Percentiles rank a stretch among this genome's conserved stretches.
Conservation (phyloP, 2,329 filamentous ascomycete species). For the Cladosporium velox region DNA sequence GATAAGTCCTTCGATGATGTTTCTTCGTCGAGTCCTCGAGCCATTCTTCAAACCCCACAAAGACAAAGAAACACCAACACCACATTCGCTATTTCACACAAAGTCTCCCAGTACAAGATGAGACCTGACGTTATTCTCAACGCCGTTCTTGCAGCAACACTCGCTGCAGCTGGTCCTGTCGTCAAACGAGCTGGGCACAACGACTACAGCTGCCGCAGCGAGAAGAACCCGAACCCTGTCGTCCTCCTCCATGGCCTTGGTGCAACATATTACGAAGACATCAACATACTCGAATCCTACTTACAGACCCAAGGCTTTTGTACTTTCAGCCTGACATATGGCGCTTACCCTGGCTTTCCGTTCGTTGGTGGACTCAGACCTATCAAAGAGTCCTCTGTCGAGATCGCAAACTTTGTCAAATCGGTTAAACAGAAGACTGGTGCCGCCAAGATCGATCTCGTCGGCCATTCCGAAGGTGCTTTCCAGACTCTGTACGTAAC, state of each 20-base stretch:
- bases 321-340: constrained; percentile 32
- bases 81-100: background rate
- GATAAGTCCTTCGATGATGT: background rate
- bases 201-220: constrained; percentile 28
- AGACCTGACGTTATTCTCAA: background rate
- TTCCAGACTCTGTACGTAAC: constrained; percentile 30
- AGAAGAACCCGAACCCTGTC: constrained; percentile 29
- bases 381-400: constrained; percentile 24
- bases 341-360: constrained; percentile 25
- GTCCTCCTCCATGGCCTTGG: constrained; percentile 31
- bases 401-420: constrained; percentile 28
- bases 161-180: background rate
- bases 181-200: constrained; percentile 24
- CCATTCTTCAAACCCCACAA: background rate
- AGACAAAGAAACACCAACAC: background rate
- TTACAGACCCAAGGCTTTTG: constrained; percentile 27
- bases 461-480: constrained; percentile 31
- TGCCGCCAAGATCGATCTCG: constrained; percentile 27
- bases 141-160: background rate
- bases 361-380: constrained; percentile 29
- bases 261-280: constrained; percentile 32
- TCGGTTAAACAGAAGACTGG: constrained; percentile 25
- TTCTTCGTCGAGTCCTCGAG: background rate
- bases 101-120: background rate
- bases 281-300: constrained; percentile 28